Conservation (phyloP, 768 basidiomycete species). For the Paxillus ammoniavirescens region DNA sequence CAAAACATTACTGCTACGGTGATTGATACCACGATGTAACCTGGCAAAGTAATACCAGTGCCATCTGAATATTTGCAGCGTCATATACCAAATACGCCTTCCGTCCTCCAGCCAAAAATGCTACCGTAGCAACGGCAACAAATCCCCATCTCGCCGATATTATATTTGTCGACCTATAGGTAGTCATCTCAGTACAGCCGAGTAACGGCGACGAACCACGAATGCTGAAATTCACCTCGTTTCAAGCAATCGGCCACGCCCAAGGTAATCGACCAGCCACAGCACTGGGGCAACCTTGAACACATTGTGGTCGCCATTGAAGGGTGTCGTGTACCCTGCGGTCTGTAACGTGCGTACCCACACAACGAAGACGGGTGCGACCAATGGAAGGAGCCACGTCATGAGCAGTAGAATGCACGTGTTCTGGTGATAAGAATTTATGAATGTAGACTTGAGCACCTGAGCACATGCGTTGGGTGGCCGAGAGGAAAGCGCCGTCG, state of each 20-base stretch:
- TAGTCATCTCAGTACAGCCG: neutral
- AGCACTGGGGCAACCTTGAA: slow-evolving; percentile 64
- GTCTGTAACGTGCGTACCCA: slow-evolving; percentile 88
- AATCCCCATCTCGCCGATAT: slow-evolving; percentile 52
- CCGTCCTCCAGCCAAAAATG: slow-evolving; percentile 69
- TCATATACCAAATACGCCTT: slow-evolving; percentile 68
- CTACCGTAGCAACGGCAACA: slow-evolving; percentile 44
- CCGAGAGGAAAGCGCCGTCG: neutral
- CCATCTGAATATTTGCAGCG: slow-evolving; percentile 41
- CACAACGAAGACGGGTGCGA: slow-evolving; percentile 75
- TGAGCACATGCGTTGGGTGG: neutral
- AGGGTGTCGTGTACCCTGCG: slow-evolving; percentile 75
- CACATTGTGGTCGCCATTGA: slow-evolving; percentile 78
- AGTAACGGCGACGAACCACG: neutral
- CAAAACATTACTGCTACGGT: no score
- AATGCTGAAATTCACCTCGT: slow-evolving; percentile 34
- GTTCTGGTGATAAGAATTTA: slow-evolving; percentile 45
- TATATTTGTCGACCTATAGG: slow-evolving; percentile 9
- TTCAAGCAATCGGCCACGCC: slow-evolving; percentile 47
- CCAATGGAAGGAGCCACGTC: slow-evolving; percentile 78
- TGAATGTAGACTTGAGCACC: slow-evolving; percentile 3
- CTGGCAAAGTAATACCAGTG: slow-evolving; percentile 10
- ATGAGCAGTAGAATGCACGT: slow-evolving; percentile 69
- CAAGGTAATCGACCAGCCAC: slow-evolving; percentile 59
- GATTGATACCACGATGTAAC: slow-evolving; percentile 1